Conservation (phyloP, 179 eudicot species). For the Dionaea muscipula region DNA sequence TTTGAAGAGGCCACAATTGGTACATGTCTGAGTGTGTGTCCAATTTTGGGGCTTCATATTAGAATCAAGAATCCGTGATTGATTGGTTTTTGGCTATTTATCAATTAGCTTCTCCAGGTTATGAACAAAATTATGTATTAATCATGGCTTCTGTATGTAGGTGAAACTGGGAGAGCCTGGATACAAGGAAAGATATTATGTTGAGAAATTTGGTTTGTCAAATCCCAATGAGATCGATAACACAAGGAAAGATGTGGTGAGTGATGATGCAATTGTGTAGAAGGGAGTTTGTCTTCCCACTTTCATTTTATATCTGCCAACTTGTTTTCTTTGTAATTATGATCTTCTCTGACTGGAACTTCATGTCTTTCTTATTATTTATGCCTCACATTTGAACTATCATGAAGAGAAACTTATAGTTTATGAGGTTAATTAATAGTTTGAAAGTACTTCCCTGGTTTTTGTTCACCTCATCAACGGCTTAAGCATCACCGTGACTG, state of each 20-base stretch:
- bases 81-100: background rate
- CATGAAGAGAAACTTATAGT: no score
- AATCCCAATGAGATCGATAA: slow-evolving; percentile 48
- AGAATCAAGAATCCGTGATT: no score
- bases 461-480: no score
- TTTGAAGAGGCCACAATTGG: no score
- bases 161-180: slow-evolving; percentile 93
- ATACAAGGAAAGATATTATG: slow-evolving; percentile 81
- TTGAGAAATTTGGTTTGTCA: slow-evolving; percentile 65
- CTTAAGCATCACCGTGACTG: no score
- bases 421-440: no score
- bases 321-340: background rate
- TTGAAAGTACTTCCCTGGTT: no score
- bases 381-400: no score
- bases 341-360: no score
- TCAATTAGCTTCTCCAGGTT: background rate
- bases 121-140: background rate
- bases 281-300: background rate
- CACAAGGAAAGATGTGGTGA: slow-evolving; percentile 48
- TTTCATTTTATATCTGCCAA: background rate
- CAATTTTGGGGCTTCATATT: no score
- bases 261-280: slow-evolving; percentile 14
- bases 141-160: slow-evolving; percentile 28
- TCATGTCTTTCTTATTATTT: no score
- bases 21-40: no score